Conservation (phyloP, 2,329 filamentous ascomycete genomes). For the Bimuria novae-zelandiae region DNA sequence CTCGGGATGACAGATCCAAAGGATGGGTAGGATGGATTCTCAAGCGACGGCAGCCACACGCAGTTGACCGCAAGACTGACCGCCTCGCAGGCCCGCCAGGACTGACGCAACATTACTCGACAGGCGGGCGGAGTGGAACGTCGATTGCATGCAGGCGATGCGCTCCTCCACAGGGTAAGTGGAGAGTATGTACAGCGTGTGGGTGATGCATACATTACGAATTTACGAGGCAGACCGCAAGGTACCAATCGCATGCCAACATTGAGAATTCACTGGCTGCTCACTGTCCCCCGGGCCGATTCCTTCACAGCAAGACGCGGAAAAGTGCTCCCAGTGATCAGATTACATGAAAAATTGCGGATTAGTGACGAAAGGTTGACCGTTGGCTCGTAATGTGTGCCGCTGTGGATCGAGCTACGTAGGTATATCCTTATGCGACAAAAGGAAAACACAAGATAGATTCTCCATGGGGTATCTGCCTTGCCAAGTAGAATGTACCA, state of each 20-base stretch:
- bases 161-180: neutral
- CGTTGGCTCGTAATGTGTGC: neutral
- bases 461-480: too few species aligned
- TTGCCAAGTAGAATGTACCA: neutral
- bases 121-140: neutral
- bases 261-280: neutral
- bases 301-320: neutral
- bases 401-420: too few species aligned
- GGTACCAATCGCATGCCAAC: neutral
- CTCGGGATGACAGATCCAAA: too few species aligned
- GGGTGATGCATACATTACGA: neutral
- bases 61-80: neutral
- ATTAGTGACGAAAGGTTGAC: too few species aligned
- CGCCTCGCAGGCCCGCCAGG: neutral
- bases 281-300: neutral
- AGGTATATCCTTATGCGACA: too few species aligned
- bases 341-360: too few species aligned
- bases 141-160: neutral
- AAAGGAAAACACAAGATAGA: too few species aligned
- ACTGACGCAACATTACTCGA: neutral
- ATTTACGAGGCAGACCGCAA: slow-evolving; percentile 4
- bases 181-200: neutral
- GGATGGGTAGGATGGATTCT: neutral
- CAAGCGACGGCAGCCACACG: neutral
- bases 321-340: too few species aligned